Percentiles rank a stretch among this genome's conserved stretches.
These are phyloP conservation scores for Aspergillus pseudonomiae DNA, from an alignment of 2,329 filamentous ascomycete genomes.

Conservation along the genomic window DNA sequence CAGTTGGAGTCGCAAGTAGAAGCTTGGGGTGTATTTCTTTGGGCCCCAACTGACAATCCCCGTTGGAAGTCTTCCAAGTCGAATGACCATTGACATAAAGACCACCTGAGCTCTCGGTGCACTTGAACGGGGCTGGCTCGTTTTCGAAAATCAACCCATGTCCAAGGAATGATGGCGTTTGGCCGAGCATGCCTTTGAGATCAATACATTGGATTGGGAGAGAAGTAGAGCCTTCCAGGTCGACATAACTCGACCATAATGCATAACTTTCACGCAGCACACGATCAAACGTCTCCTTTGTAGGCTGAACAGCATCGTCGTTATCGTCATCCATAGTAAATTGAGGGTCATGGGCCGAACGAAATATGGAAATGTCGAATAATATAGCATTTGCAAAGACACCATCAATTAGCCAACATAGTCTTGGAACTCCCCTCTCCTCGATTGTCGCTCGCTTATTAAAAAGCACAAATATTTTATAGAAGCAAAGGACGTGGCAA, in stretches of 20 bases:
- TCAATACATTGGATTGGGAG: constrained; percentile 14
- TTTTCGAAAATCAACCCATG: constrained; percentile 8
- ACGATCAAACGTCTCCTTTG: constrained; percentile 17
- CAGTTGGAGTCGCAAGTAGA: constrained; percentile 13
- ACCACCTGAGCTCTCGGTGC: constrained; percentile 14
- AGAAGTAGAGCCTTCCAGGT: constrained; percentile 14
- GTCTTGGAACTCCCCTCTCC: neutral
- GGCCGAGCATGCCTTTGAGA: constrained; percentile 17
- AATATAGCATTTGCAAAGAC: neutral
- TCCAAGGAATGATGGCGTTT: constrained; percentile 23
- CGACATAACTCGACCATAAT: constrained; percentile 19
- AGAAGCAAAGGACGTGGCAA: neutral
- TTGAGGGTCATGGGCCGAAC: neutral
- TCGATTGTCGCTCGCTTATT: neutral
- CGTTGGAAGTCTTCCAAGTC: constrained; percentile 24
- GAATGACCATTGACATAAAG: constrained; percentile 22
- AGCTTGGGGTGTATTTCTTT: constrained; percentile 21
- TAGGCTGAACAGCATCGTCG: constrained; percentile 18
- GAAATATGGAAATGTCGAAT: neutral
- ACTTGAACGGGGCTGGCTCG: constrained; percentile 19
- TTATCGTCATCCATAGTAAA: neutral
- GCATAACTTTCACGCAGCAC: constrained; percentile 18
- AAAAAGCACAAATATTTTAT: neutral
- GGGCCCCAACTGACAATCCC: constrained; percentile 16
- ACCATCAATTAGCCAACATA: neutral